Conservation (phyloP, 1,284 basidiomycete species). For the Cutaneotrichosporon arboriforme region DNA sequence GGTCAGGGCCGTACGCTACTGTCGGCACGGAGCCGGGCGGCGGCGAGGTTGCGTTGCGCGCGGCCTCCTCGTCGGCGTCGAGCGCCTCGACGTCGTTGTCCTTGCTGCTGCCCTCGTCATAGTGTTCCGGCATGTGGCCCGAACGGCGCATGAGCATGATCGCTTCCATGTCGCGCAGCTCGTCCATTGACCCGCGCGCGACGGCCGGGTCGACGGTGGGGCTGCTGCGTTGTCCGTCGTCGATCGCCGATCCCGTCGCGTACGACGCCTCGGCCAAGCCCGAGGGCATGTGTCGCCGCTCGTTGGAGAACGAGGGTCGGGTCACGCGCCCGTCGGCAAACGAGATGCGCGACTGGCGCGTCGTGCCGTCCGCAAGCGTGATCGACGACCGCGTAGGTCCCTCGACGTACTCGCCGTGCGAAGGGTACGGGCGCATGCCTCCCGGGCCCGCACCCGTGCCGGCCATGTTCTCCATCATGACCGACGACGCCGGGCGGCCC, state of each 20-base stretch:
- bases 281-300: conserved; percentile 36
- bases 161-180: conserved; percentile 43
- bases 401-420: conserved; percentile 29
- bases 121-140: not conserved
- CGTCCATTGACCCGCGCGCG: conserved; percentile 39
- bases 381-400: conserved; percentile 52
- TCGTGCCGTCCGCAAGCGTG: conserved; percentile 50
- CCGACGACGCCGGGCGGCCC: conserved; percentile 33
- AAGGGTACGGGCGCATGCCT: conserved; percentile 22
- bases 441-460: conserved; percentile 57
- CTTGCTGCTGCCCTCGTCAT: not conserved
- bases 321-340: conserved; percentile 40
- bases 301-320: conserved; percentile 60
- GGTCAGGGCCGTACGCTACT: conserved; percentile 44
- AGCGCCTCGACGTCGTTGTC: conserved; percentile 24
- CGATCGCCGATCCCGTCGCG: conserved; percentile 34
- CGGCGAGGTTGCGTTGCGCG: conserved; percentile 3
- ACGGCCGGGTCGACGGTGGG: conserved; percentile 11
- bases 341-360: conserved; percentile 43
- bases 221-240: conserved; percentile 20
- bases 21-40: conserved; percentile 14
- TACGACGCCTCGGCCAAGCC: conserved; percentile 46
- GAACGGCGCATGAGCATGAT: conserved; percentile 2
- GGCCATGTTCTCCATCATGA: conserved; percentile 54
- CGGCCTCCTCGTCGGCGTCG: conserved; percentile 9